phyloP scores from a whole-genome alignment of 1,284 basidiomycete species.

The Leccinum pachyderme region DNA sequence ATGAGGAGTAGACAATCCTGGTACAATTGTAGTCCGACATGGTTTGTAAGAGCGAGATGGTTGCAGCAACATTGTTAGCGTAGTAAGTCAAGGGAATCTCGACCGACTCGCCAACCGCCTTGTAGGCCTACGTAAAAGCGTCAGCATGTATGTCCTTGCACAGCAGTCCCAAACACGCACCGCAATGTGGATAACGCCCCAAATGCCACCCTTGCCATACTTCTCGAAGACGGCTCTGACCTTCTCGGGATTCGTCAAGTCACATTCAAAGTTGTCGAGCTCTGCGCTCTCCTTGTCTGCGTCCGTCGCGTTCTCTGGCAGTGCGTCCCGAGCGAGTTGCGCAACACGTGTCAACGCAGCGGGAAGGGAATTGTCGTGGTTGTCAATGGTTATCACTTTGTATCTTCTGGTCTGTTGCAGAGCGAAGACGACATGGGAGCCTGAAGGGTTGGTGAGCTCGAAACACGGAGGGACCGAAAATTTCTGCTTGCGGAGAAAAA shows the following conservation, averaged over 20 bases:
- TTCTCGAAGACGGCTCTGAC: slow-evolving; percentile 78
- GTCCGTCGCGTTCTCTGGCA: slow-evolving; percentile 63
- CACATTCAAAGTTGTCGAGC: slow-evolving; percentile 69
- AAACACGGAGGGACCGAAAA: background rate
- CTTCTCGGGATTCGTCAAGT: slow-evolving; percentile 72
- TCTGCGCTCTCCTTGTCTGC: slow-evolving; percentile 64
- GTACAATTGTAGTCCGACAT: slow-evolving; percentile 86
- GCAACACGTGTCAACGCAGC: slow-evolving; percentile 71
- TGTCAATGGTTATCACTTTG: slow-evolving; percentile 92
- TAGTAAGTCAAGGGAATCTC: slow-evolving; percentile 95
- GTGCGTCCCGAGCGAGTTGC: slow-evolving; percentile 71
- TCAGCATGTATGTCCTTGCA: background rate
- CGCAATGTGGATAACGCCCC: slow-evolving; percentile 96
- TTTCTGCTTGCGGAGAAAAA: slow-evolving; percentile 2
- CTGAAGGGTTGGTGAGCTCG: slow-evolving; percentile 40
- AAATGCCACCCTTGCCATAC: slow-evolving; percentile 91
- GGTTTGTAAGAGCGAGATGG: slow-evolving; percentile 76
- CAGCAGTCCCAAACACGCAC: slow-evolving; percentile 43
- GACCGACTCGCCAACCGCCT: slow-evolving; percentile 97
- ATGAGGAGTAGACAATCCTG: slow-evolving; percentile 95
- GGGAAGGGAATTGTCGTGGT: slow-evolving; percentile 88
- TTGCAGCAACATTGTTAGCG: slow-evolving; percentile 86
- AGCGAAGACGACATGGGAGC: slow-evolving; percentile 87
- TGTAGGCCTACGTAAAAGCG: slow-evolving; percentile 70
- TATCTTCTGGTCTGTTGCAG: slow-evolving; percentile 86